A percentile compares a stretch with the other conserved stretches of the same genome.
Evolutionary conservation across 495 filamentous ascomycete species (phyloP).

Genomic region (Podospora pseudopauciseta): DNA sequence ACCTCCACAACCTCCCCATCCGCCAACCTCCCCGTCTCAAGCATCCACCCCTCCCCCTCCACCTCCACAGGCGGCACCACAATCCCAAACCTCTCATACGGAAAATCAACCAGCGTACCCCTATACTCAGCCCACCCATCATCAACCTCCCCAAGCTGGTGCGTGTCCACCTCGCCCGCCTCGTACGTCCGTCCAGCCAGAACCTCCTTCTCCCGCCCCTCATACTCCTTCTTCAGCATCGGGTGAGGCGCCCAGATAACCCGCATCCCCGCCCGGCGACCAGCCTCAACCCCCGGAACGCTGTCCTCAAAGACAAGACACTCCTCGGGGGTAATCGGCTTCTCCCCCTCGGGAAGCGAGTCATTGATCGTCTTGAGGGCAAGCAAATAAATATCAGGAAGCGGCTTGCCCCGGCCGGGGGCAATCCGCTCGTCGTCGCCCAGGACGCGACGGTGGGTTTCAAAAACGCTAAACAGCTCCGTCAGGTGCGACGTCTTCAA

Average conservation of each 20-base stretch:
- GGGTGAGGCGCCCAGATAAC: slow-evolving; percentile 91
- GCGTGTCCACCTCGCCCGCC: slow-evolving; percentile 49
- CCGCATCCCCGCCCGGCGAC: slow-evolving; percentile 88
- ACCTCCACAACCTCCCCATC: slow-evolving; percentile 22
- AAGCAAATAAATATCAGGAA: slow-evolving; percentile 91
- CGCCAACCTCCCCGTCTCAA: slow-evolving; percentile 16
- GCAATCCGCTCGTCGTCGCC: slow-evolving; percentile 85
- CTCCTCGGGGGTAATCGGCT: slow-evolving; percentile 73
- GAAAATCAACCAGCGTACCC: slow-evolving; percentile 62
- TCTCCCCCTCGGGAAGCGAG: slow-evolving; percentile 58
- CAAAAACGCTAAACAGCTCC: slow-evolving; percentile 72
- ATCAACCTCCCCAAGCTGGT: slow-evolving; percentile 55
- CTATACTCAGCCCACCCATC: slow-evolving; percentile 73
- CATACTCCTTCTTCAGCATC: slow-evolving; percentile 69
- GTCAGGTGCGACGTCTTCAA: slow-evolving; percentile 75
- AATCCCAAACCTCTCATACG: slow-evolving; percentile 70
- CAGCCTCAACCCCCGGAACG: slow-evolving; percentile 88
- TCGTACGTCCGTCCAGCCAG: slow-evolving; percentile 76
- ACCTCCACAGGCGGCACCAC: slow-evolving; percentile 38
- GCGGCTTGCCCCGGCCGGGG: slow-evolving; percentile 79
- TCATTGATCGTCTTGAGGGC: slow-evolving; percentile 83
- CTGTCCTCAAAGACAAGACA: slow-evolving; percentile 96
- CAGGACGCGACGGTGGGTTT: slow-evolving; percentile 61
- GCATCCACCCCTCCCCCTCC: slow-evolving; percentile 38
- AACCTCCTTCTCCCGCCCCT: slow-evolving; percentile 73